Percentiles rank a stretch among this genome's conserved stretches.
Conservation (phyloP, 2,329 filamentous ascomycete species). For the Monilinia fructicola region DNA sequence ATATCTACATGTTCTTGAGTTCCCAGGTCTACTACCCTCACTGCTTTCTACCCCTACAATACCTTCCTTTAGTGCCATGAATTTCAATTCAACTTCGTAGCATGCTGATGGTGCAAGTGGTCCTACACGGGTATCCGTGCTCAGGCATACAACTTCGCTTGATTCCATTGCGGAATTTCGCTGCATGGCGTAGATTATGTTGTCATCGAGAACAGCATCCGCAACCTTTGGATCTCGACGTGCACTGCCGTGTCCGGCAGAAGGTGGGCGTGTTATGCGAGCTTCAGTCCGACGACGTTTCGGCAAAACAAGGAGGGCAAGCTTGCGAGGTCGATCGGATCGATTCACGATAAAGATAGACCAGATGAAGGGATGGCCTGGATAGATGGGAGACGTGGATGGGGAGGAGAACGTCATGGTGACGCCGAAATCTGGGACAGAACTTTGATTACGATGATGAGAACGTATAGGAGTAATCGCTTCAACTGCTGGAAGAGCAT, state of each 20-base stretch:
- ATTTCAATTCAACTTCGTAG: conserved; percentile 70
- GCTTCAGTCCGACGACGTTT: conserved; percentile 61
- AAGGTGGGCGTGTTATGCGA: conserved; percentile 46
- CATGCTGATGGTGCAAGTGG: conserved; percentile 71
- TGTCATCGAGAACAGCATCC: conserved; percentile 70
- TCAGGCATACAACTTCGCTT: conserved; percentile 71
- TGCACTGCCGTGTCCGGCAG: conserved; percentile 44
- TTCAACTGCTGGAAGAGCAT: conserved; percentile 60
- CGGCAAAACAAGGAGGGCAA: conserved; percentile 68
- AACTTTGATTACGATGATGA: conserved; percentile 43
- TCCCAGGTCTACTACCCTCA: conserved; percentile 70
- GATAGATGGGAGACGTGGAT: conserved; percentile 55
- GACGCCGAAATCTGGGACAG: conserved; percentile 63
- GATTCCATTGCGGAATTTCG: conserved; percentile 62
- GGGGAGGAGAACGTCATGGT: conserved; percentile 73
- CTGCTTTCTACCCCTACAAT: conserved; percentile 67
- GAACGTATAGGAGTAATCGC: conserved; percentile 42
- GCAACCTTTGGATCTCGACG: conserved; percentile 47
- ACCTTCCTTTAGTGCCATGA: conserved; percentile 65
- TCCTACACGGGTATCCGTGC: conserved; percentile 71
- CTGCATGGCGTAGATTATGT: conserved; percentile 69
- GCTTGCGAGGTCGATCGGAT: conserved; percentile 60
- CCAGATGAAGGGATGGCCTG: conserved; percentile 70
- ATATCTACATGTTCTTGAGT: conserved; percentile 78
- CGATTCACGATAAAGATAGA: conserved; percentile 75